Conservation (phyloP, 139 green algal species). For the Dunaliella primolecta region DNA sequence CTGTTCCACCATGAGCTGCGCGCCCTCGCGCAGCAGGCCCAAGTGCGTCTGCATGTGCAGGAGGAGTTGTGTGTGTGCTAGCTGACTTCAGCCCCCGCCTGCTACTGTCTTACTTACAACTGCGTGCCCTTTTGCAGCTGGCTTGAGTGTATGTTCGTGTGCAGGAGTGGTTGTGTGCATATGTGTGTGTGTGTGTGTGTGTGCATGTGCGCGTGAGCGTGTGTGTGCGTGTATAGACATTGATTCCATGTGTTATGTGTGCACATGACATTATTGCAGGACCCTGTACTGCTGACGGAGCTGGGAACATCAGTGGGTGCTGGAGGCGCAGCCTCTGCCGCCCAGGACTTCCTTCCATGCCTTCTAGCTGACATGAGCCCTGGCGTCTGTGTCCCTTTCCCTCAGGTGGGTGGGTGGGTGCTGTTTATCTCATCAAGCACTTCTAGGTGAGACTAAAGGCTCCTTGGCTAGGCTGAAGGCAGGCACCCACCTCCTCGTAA, state of each 20-base stretch:
- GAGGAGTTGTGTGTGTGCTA: neutral
- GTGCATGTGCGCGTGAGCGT: neutral
- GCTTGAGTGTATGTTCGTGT: neutral
- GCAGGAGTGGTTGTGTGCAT: neutral
- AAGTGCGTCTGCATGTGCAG: neutral
- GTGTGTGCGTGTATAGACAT: neutral
- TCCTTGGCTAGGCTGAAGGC: too few species aligned
- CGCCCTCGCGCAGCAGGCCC: too few species aligned
- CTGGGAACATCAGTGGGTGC: neutral
- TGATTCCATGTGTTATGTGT: neutral
- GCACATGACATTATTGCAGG: too few species aligned
- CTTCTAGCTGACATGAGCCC: too few species aligned
- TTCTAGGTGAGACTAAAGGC: too few species aligned
- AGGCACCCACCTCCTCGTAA: too few species aligned
- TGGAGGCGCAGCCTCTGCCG: neutral
- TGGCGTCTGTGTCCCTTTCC: too few species aligned
- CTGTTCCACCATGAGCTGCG: too few species aligned
- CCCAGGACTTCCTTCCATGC: neutral
- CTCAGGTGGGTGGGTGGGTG: too few species aligned
- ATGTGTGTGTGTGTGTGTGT: neutral
- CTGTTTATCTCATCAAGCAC: too few species aligned
- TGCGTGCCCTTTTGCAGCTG: too few species aligned
- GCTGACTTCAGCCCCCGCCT: neutral
- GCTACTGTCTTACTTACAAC: conserved; percentile 19
- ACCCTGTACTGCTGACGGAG: too few species aligned